Conservation (phyloP, 306 rosid genomes). For the Malus orientalis region DNA sequence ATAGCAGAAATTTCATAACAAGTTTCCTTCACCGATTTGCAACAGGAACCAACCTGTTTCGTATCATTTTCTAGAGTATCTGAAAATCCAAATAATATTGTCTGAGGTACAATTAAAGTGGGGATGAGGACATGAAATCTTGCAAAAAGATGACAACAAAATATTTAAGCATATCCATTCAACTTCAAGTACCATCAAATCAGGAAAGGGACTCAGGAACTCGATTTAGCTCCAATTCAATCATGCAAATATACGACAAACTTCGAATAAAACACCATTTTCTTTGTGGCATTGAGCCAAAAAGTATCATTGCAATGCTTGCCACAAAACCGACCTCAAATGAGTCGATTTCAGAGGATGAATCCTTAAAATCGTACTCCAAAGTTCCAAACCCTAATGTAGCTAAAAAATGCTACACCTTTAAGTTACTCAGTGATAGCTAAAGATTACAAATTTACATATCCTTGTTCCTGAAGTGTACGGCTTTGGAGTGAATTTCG, state of each 20-base stretch:
- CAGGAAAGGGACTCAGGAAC: background rate
- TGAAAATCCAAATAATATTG: conserved; percentile 10
- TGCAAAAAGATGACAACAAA: background rate
- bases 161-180: background rate
- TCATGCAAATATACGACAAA: background rate
- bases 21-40: conserved; percentile 22
- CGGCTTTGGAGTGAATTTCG: background rate
- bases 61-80: conserved; percentile 16
- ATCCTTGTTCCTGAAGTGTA: background rate
- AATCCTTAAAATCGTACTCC: background rate
- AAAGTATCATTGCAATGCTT: background rate
- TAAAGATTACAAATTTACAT: no score
- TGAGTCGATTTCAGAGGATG: background rate
- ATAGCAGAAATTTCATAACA: conserved; percentile 13
- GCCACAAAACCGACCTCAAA: background rate
- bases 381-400: background rate
- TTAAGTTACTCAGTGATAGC: no score
- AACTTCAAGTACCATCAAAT: background rate
- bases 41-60: conserved; percentile 24
- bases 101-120: background rate
- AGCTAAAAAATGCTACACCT: background rate
- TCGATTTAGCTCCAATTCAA: background rate
- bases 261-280: background rate
- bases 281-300: background rate
- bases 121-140: background rate